phyloP scores from a whole-genome alignment of 768 basidiomycete genomes.

The Cystofilobasidium capitatum region DNA sequence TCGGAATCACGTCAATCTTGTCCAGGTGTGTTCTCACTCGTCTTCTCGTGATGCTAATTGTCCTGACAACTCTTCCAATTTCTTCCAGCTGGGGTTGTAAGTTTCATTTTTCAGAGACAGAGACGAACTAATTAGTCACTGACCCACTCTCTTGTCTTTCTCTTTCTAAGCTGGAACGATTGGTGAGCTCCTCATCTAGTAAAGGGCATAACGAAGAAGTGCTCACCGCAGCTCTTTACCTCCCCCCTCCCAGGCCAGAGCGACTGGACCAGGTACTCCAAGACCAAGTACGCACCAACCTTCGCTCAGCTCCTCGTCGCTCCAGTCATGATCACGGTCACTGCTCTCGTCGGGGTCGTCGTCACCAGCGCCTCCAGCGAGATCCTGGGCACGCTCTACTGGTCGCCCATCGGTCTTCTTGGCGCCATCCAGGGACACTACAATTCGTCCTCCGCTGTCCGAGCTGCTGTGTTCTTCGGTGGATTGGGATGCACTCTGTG shows the following conservation, averaged over 20 bases:
- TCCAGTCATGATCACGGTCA: constrained; percentile 28
- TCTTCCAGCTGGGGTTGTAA: too few relatives aligned
- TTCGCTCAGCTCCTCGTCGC: constrained; percentile 29
- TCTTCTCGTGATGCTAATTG: too few relatives aligned
- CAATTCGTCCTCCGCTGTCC: constrained; percentile 24
- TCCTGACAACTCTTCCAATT: too few relatives aligned
- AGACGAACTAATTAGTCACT: neutral
- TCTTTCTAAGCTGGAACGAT: constrained; percentile 30
- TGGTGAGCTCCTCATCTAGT: too few relatives aligned
- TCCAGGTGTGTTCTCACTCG: too few relatives aligned
- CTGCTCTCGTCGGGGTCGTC: constrained; percentile 31
- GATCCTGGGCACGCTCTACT: constrained; percentile 13
- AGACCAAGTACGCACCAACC: constrained; percentile 18
- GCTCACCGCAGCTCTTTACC: too few relatives aligned
- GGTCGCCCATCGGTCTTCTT: constrained; percentile 24
- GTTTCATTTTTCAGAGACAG: too few relatives aligned
- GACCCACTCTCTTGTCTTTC: neutral
- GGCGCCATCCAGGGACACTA: constrained; percentile 31
- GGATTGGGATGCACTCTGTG: too few relatives aligned
- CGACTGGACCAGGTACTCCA: constrained; percentile 31
- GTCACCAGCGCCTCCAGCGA: constrained; percentile 12
- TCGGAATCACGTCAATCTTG: constrained; percentile 27
- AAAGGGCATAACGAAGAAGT: too few relatives aligned
- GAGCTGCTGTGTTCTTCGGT: constrained; percentile 32
- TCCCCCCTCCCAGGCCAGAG: too few relatives aligned